Base-by-base conservation (phyloP, 2,329 filamentous ascomycete species). In the Stagonosporopsis cucurbitacearum region DNA sequence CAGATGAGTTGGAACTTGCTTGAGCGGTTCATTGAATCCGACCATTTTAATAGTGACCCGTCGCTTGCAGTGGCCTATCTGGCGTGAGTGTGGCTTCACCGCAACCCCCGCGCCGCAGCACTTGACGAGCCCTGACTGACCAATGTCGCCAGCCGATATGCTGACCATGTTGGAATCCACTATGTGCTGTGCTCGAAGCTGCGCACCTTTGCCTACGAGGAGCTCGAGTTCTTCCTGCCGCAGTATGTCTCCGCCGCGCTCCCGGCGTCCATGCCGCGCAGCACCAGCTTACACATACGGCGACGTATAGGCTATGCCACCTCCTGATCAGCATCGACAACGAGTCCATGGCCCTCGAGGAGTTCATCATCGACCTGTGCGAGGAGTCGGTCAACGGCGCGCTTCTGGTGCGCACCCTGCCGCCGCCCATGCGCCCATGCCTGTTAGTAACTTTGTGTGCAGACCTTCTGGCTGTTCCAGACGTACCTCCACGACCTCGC, bases 391-490 rank as follows among this genome's bases (percentile, higher is more conserved):
- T 93, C 64, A 94, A 91, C 67, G 90, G 89, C 60, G 90, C 91
- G 57, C 81, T 95, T 64, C 80, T 95, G 80, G 91, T 94, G 81
- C 66, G 87, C 80, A 6, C 30, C 48, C 49, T 12, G 33, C 19
- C 7, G 15, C 15, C 11, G 2, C 2, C 6, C 6, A 13, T n/a
- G 13, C 44, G 37, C 36, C 44, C 6, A 7, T 36, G 25, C 35
- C 40, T 30, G 20, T 6, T 48, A 41, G 33, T 56, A 47, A 56
- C 53, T n/a, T 25, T 25, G 37, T 25, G 37, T 39, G 47, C 70
- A 95, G 91, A 94, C 91, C 32, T 95, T 95, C 76, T 95, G 91
- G 91, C 84, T 95, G 47, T 92, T 95, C 76, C 91, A 95, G 78
- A 94, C 90, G 4, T 93, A 95, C 72, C 85, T 95, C 26, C 88